phyloP scores from a whole-genome alignment of 2,329 filamentous ascomycete species.

The Arthrinium phaeospermum region DNA sequence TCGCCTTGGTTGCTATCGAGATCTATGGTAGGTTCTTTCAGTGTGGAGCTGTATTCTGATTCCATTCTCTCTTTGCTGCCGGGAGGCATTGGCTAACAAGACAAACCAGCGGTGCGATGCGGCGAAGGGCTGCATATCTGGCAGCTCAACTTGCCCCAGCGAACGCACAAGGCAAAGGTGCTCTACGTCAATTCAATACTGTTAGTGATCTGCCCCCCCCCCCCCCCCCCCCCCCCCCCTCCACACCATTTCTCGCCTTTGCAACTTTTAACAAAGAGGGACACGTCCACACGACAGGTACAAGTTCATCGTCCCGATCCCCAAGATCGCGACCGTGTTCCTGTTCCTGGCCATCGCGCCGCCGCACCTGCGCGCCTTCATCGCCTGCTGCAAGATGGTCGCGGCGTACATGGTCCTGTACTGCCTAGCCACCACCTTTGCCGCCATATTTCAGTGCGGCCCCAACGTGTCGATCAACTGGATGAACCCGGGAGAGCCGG shows the following conservation, averaged over 20 bases:
- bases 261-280: no score
- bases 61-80: no score
- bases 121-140: background rate
- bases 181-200: background rate
- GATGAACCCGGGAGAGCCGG: background rate
- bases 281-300: background rate
- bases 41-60: no score
- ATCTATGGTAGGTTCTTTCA: background rate
- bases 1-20: background rate
- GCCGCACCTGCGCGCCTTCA: background rate
- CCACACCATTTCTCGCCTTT: background rate
- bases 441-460: background rate
- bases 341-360: background rate
- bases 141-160: background rate
- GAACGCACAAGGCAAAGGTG: background rate
- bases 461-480: background rate
- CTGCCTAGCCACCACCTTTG: background rate
- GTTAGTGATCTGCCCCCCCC: background rate
- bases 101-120: background rate
- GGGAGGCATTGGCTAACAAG: background rate
- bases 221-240: background rate
- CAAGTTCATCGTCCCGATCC: background rate
- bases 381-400: background rate
- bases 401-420: slow-evolving; percentile 1
- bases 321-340: slow-evolving; percentile 4